Evolutionary conservation across 495 filamentous ascomycete species (phyloP), one percentile per base, ranked within the genome.

Genomic region (Bacidia rubella): DNA sequence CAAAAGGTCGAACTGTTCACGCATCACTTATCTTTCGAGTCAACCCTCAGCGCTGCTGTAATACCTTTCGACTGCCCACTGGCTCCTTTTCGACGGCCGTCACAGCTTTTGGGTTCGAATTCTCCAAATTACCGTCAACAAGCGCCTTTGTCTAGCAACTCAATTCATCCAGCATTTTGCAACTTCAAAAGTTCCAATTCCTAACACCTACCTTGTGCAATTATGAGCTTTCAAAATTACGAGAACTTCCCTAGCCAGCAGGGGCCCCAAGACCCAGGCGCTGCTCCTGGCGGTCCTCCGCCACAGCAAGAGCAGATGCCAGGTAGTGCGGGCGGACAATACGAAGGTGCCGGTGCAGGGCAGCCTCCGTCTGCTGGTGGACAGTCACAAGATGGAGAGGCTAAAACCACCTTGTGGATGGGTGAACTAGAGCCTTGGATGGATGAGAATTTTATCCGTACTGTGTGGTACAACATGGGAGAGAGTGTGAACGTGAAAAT

Each of bases 401-500:
- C 74, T 49, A 90, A 90, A 77, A 90, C 85, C 27, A 90, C 85
- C 25, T 77, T 90, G 56, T 90, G 85, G 85, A 99, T 99, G 92
- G 92, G 92, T 54, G 92, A 99, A 65, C 83, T 99, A 61, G 92
- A 97, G 67, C 87, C 87, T 2, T 99, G 92, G 92, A 97, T 99
- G 67, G 92, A 99, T 65, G 92, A 99, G 70, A 93, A 86, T 65
- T 99, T 97, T 69, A 86, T 99, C 59, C 89, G 93, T 65, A 90
- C 82, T 57, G 76, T 97, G 20, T 97, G 87, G 82, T 85, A 81
- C 66, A 82, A 83, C 61, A 81, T 95, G 74, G 87, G 81, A 52
- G 90, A 97, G 72, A 76, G 77, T 56, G 92, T 99, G 61, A 96
- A 96, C 62, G 92, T 99, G 52, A 99, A 99, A 78, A 95, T 99